Base-by-base conservation (phyloP, 768 basidiomycete species). In the Clitopilus hobsonii region DNA sequence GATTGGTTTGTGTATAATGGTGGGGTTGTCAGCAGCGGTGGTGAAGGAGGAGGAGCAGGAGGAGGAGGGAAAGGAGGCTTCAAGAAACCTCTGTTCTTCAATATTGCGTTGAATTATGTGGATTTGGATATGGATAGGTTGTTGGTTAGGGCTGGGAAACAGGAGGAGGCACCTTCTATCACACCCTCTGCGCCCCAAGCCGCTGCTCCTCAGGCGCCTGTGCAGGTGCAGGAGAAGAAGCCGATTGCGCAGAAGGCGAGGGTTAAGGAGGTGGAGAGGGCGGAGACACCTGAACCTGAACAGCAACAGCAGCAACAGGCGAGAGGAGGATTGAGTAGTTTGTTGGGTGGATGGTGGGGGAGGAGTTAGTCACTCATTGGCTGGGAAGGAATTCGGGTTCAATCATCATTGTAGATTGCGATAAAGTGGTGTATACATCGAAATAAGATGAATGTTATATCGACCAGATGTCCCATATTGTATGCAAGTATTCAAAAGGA, bases 61-160 rank as follows among this genome's bases (percentile, higher is more conserved):
- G n/a, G n/a, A n/a, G n/a, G n/a, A n/a, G n/a, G n/a, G n/a, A n/a
- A n/a, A n/a, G n/a, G n/a, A n/a, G n/a, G 75, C 32, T 74, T 85
- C 64, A 85, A 87, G 73, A 96, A 96, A 65, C 91, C 92, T 14
- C 63, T 93, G 36, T 97, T 98, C 75, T 97, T 95, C 71, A 91
- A 97, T 66, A 89, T 93, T 57, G 94, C 93, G 16, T 83, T 94
- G 63, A 97, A 96, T 70, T 97, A 96, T 65, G 86, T 92, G 53
- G 84, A 89, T 59, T 69, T 94, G 56, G 90, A 94, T 63, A 87
- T 94, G 84, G 88, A 91, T 45, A 73, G 81, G 51, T 69, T 97
- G 55, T 71, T 84, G 62, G 80, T 78, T 55, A 75, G 88, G 16
- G 89, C 87, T 2, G 93, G 93, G 1, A 86, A 84, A 71, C 67